Base-by-base conservation (phyloP, 2,329 filamentous ascomycete species). In the Verticillium albo-atrum region DNA sequence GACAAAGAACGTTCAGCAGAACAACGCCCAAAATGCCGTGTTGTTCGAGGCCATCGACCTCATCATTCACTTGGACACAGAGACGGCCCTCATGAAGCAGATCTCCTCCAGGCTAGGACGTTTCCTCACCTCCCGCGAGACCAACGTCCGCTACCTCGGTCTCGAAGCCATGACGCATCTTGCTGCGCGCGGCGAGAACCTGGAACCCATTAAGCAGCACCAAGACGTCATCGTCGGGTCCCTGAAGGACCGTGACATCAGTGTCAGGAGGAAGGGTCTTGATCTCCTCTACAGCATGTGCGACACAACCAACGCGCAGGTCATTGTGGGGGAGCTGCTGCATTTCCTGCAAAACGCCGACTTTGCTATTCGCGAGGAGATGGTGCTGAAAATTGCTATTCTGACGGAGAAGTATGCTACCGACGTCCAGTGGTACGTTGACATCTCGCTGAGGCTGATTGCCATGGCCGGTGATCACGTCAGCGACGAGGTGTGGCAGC, bases 271-370 rank as follows among this genome's bases (percentile, higher is more conserved):
- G 67, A 98, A 99, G 76, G 95, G 94, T 61, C 83, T 99, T 54
- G 96, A 99, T 75, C 79, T 99, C 59, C 84, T 99, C 34, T 99
- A 99, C 84, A 99, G 95, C 85, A 99, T 99, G 95, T 99, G 96
- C 74, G 95, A 99, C 75, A 86, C 90, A 34, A 89, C 89, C n/a
- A 99, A 99, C 74, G 92, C 95, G 7, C 90, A 91, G 64, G 88
- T 91, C 10, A 96, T 99, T 65, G 95, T 99, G 42, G 89, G 90
- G 61, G 95, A 99, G 77, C 86, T 99, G 56, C 78, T 99, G 57
- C 91, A 94, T 66, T 98, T 97, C 74, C 84, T 99, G 9, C 94
- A 97, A 70, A 97, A 92, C 59, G 95, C 95, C 54, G 95, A 99
- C 74, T 99, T 97, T 74, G 94, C 94, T 5, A 97, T 99, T 68